phyloP scores from a whole-genome alignment of 106 monocot genomes.

The Dioscorea zingiberensis region DNA sequence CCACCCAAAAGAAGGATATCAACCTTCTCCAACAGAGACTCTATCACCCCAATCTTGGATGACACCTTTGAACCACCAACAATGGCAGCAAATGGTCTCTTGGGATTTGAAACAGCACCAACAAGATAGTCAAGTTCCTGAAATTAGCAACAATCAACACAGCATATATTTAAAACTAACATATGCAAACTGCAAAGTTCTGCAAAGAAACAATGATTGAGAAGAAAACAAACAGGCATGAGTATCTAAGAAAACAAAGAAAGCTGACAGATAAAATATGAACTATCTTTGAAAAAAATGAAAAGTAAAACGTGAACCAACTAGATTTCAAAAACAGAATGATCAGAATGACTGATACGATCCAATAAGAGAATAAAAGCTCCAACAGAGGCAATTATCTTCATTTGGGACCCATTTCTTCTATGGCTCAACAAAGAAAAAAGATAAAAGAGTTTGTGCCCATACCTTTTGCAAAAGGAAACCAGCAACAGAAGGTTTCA shows the following conservation, averaged over 20 bases:
- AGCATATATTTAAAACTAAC: too few species aligned
- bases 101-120: constrained; percentile 10
- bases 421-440: not conserved
- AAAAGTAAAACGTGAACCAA: not conserved
- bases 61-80: constrained; percentile 12
- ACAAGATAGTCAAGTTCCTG: constrained; percentile 16
- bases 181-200: too few species aligned
- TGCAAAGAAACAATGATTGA: too few species aligned
- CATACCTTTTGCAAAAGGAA: constrained; percentile 11
- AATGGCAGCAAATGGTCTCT: constrained; percentile 15
- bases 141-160: not conserved
- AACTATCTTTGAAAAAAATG: not conserved
- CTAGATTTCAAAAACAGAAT: not conserved
- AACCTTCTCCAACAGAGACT: constrained; percentile 15
- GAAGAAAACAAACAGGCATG: too few species aligned
- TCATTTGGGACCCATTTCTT: not conserved
- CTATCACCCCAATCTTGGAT: constrained; percentile 11
- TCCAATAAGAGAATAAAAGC: too few species aligned
- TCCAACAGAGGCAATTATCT: too few species aligned
- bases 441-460: not conserved
- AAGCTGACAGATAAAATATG: not conserved
- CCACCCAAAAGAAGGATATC: constrained; percentile 13
- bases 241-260: too few species aligned
- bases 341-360: not conserved
- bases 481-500: constrained; percentile 13